phyloP scores from a whole-genome alignment of 2,329 filamentous ascomycete species.

The Nannizziopsis arthrosporioides region DNA sequence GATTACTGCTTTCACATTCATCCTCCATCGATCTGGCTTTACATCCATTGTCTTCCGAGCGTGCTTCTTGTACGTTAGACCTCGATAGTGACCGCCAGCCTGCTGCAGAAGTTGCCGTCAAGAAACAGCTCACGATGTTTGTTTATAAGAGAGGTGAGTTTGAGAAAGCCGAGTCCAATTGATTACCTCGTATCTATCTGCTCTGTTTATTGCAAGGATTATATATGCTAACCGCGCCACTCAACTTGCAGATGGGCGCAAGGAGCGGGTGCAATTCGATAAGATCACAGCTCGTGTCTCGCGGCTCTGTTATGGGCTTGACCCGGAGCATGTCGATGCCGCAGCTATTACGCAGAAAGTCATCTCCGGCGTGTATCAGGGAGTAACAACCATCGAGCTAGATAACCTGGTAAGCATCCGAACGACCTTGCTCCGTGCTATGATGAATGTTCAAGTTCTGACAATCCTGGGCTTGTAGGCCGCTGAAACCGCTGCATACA shows the following conservation, averaged over 20 bases:
- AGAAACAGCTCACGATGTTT: constrained; percentile 40
- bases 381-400: constrained; percentile 89
- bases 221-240: constrained; percentile 16
- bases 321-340: constrained; percentile 89
- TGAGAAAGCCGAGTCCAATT: neutral
- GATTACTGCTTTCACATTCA: neutral
- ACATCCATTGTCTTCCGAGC: neutral
- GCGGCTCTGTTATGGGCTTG: constrained; percentile 91
- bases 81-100: neutral
- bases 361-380: constrained; percentile 97
- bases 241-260: constrained; percentile 68
- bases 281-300: constrained; percentile 99
- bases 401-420: constrained; percentile 81
- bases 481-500: constrained; percentile 97
- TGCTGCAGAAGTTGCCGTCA: neutral
- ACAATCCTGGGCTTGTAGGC: constrained; percentile 46
- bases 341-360: constrained; percentile 98
- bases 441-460: neutral
- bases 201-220: constrained; percentile 16
- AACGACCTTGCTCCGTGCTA: neutral
- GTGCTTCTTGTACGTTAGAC: neutral
- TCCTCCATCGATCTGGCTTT: neutral
- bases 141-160: constrained; percentile 52
- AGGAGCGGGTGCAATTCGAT: constrained; percentile 99
- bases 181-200: neutral